Conservation (phyloP, 441 rosid species). For the Bocquillonia castaneifolia region DNA sequence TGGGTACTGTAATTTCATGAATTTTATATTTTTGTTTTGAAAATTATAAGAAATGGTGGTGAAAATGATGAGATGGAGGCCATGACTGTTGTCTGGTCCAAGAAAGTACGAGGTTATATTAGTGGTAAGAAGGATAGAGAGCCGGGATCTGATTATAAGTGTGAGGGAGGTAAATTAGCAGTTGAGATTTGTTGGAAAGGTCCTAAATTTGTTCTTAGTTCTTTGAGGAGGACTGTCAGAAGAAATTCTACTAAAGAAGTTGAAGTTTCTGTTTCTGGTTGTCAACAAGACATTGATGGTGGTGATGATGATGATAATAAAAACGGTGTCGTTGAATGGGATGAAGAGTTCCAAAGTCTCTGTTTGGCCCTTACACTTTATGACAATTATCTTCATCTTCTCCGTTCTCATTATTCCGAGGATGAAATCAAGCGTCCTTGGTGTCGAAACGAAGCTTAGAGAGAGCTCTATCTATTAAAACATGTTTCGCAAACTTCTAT, state of each 20-base stretch:
- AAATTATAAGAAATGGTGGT: conserved; percentile 58
- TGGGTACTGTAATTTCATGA: neutral
- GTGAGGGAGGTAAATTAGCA: conserved; percentile 45
- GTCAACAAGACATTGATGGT: too few species aligned
- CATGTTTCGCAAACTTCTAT: too few species aligned
- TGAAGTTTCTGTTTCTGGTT: conserved; percentile 28
- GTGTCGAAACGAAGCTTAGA: too few species aligned
- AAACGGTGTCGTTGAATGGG: conserved; percentile 55
- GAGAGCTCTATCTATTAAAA: too few species aligned
- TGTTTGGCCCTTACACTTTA: too few species aligned
- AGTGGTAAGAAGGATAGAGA: conserved; percentile 59
- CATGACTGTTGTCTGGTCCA: conserved; percentile 78
- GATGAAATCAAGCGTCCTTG: too few species aligned
- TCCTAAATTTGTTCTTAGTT: conserved; percentile 66
- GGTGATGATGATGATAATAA: conserved; percentile 5
- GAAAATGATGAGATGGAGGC: conserved; percentile 98
- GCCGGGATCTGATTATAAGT: conserved; percentile 82
- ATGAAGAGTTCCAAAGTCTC: conserved; percentile 70
- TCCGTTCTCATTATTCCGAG: too few species aligned
- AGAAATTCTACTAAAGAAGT: conserved; percentile 77
- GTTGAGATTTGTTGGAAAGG: conserved; percentile 98
- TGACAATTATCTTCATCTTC: too few species aligned
- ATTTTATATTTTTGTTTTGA: neutral
- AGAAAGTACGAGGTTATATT: conserved; percentile 73
- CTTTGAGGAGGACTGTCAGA: conserved; percentile 72